Evolutionary conservation across 176 grass and related monocot genomes (phyloP).

Genomic region (Eragrostis nindensis): DNA sequence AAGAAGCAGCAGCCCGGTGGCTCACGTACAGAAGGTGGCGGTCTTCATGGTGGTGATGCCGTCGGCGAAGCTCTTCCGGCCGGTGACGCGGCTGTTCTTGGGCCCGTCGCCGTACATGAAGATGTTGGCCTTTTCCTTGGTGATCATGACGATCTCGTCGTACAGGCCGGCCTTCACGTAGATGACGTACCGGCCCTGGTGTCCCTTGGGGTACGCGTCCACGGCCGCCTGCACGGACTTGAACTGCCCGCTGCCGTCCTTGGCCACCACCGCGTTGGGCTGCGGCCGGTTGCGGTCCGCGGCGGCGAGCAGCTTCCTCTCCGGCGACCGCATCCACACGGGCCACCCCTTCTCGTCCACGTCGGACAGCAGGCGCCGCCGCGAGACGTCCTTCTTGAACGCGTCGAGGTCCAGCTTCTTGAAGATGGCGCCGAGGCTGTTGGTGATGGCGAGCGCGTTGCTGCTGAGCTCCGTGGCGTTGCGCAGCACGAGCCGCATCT

Average conservation of each 20-base stretch:
- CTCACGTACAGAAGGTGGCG: slow-evolving; percentile 76
- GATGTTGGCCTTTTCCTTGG: slow-evolving; percentile 67
- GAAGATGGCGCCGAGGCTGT: slow-evolving; percentile 47
- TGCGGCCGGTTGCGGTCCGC: slow-evolving; percentile 32
- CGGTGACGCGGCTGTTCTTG: slow-evolving; percentile 58
- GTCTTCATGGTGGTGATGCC: slow-evolving; percentile 71
- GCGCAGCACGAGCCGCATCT: slow-evolving; percentile 62
- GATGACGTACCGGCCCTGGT: slow-evolving; percentile 66
- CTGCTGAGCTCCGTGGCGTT: slow-evolving; percentile 75
- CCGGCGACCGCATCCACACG: slow-evolving; percentile 59
- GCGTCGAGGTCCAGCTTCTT: slow-evolving; percentile 55
- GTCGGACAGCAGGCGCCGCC: slow-evolving; percentile 43
- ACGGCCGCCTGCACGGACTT: slow-evolving; percentile 77
- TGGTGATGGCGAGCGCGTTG: slow-evolving; percentile 82
- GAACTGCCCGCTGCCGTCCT: slow-evolving; percentile 85
- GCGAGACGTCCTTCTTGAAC: slow-evolving; percentile 43
- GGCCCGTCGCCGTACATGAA: slow-evolving; percentile 90
- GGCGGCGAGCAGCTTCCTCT: slow-evolving; percentile 76
- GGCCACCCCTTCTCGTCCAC: slow-evolving; percentile 33
- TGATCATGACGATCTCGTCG: slow-evolving; percentile 67
- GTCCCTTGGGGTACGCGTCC: slow-evolving; percentile 55
- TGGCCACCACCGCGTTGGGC: slow-evolving; percentile 69
- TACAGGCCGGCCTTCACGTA: slow-evolving; percentile 89
- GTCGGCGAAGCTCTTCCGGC: slow-evolving; percentile 57
- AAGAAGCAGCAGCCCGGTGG: neutral